These are phyloP conservation scores for Daldinia concentrica DNA, from an alignment of 495 filamentous ascomycete genomes.

Conservation along the genomic window DNA sequence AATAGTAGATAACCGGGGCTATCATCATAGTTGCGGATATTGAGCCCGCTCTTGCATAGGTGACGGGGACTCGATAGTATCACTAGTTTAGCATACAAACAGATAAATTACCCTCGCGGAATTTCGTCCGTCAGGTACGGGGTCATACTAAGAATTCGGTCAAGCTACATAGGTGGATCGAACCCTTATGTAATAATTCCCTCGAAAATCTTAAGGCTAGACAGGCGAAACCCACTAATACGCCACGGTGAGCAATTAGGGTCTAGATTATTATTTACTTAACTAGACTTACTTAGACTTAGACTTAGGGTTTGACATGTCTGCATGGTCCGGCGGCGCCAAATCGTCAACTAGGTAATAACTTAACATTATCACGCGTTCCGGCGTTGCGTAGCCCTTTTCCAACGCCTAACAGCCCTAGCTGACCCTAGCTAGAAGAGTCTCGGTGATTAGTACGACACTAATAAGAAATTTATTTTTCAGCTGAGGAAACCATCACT, in stretches of 20 bases:
- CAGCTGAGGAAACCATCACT: conserved; percentile 31
- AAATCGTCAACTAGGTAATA: conserved; percentile 9
- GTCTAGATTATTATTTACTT: conserved; percentile 2
- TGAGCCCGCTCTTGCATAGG: conserved; percentile 33
- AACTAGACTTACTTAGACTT: too few relatives aligned
- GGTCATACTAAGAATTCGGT: not conserved
- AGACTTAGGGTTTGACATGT: conserved; percentile 9
- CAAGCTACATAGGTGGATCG: not conserved
- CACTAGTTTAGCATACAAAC: conserved; percentile 6
- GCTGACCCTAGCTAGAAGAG: not conserved
- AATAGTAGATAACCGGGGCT: not conserved
- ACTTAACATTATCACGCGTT: conserved; percentile 8
- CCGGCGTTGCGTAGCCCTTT: not conserved
- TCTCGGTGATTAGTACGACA: conserved; percentile 16
- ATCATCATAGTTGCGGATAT: conserved; percentile 33
- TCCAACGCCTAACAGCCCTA: not conserved
- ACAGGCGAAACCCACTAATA: conserved; percentile 1
- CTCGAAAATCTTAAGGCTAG: conserved; percentile 1
- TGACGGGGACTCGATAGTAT: not conserved
- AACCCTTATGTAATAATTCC: not conserved
- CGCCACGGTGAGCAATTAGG: conserved; percentile 2
- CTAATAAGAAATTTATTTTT: conserved; percentile 23
- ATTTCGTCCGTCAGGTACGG: conserved; percentile 3
- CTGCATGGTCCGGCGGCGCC: conserved; percentile 10
- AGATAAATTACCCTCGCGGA: conserved; percentile 9